Percentiles rank a stretch among this genome's conserved stretches.
Evolutionary conservation across 257 asterid species (phyloP).

Genomic region (Jaltomata sinuosa): DNA sequence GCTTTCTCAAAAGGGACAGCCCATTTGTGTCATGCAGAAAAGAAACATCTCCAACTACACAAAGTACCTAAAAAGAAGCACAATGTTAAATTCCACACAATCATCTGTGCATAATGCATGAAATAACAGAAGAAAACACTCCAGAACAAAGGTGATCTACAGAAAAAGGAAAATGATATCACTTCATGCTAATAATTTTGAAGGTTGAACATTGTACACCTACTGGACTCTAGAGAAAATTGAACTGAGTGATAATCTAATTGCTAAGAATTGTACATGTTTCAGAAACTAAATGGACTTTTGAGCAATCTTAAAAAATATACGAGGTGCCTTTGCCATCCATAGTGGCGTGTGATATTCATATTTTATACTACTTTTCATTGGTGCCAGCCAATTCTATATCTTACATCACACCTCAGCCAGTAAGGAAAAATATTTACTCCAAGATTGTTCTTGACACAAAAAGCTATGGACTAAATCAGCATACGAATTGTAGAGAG

Average conservation of each 20-base stretch:
- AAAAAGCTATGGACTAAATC: background rate
- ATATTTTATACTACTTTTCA: background rate
- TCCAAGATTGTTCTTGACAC: background rate
- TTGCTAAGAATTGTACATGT: background rate
- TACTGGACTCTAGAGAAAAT: background rate
- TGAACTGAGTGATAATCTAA: background rate
- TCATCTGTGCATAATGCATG: background rate
- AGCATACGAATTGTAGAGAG: background rate
- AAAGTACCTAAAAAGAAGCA: constrained; percentile 47
- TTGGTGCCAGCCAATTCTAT: background rate
- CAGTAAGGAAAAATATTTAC: background rate
- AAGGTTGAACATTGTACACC: background rate
- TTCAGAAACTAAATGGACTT: background rate
- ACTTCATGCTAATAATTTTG: background rate
- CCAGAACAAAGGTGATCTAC: background rate
- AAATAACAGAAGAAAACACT: background rate
- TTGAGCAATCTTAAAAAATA: background rate
- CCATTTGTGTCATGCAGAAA: constrained; percentile 96
- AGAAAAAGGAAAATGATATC: background rate
- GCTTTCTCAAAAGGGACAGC: constrained; percentile 55
- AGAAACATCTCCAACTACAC: constrained; percentile 82
- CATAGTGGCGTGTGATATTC: background rate
- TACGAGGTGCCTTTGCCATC: background rate
- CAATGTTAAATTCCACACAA: background rate
- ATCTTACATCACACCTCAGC: background rate